Conservation (phyloP, 2,329 filamentous ascomycete genomes). For the Arthrobotrys conoides region DNA sequence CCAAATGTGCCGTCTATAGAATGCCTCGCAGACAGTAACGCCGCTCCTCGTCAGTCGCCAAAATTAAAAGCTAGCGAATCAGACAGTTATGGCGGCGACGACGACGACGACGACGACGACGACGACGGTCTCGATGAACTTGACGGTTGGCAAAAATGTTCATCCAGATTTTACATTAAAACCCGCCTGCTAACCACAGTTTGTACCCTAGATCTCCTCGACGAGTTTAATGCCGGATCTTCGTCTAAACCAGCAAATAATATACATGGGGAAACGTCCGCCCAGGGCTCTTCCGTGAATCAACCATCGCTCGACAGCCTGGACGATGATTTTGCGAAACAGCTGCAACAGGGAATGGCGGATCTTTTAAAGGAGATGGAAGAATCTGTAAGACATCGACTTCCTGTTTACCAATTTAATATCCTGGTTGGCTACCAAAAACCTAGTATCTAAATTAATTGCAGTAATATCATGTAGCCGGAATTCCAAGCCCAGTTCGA, state of each 20-base stretch:
- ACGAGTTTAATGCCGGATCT: constrained; percentile 76
- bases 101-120: constrained; percentile 84
- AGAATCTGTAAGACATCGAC: constrained; percentile 69
- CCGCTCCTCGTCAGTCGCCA: constrained; percentile 5
- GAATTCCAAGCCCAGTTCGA: constrained; percentile 86
- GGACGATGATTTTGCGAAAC: constrained; percentile 85
- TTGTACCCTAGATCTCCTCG: constrained; percentile 80
- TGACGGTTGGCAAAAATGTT: constrained; percentile 75
- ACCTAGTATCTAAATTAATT: constrained; percentile 20
- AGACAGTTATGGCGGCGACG: constrained; percentile 51
- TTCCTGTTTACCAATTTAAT: constrained; percentile 2
- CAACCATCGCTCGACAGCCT: constrained; percentile 69
- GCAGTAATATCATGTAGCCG: constrained; percentile 65
- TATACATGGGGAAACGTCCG: constrained; percentile 37
- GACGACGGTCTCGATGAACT: constrained; percentile 93
- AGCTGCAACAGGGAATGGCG: constrained; percentile 92
- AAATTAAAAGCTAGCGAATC: not conserved
- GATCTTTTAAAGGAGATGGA: constrained; percentile 81
- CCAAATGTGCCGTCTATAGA: not conserved
- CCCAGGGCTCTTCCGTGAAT: constrained; percentile 54
- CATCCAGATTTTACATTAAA: not conserved
- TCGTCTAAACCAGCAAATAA: constrained; percentile 38
- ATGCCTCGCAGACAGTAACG: not conserved
- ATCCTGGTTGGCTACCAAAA: not conserved
- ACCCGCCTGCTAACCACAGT: not conserved